Base-by-base conservation (phyloP, 1,284 basidiomycete species). In the Schizophyllum commune region DNA sequence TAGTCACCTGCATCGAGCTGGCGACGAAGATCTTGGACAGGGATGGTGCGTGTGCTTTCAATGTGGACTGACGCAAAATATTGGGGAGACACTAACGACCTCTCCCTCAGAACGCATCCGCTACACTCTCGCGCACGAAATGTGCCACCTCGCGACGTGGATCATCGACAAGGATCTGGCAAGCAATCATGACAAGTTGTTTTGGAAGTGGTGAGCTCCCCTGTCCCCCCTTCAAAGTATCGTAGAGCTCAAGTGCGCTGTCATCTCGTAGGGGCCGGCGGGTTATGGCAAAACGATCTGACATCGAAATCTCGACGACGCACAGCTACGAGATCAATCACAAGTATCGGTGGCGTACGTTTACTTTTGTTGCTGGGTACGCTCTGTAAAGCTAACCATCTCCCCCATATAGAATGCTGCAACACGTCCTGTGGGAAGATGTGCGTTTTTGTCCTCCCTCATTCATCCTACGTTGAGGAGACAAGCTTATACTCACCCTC, bases 101-200 rank as follows among this genome's bases (percentile, higher is more conserved):
- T 58, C 11, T 15, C 32, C 2, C 15, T n/a, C 61, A 92, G 88
- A 89, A 60, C 83, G 90, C 22, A 85, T 94, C 52, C 77, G 84
- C 20, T 85, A 90, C 69, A 94, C 92, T 0, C 74, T 94, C 2
- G 83, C 89, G 32, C 92, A 94, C 67, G 92, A 94, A 72, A 91
- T 94, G 86, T 94, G 92, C 65, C 92, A 94, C 72, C 74, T 94
- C 32, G 91, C 91, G 5, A 85, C 83, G 61, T 94, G 92, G 92
- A 75, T 89, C 33, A 87, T 94, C 59, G 81, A 89, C 68, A 73
- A 79, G 9, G 78, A 84, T 22, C 79, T 84, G 3, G 82, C 83
- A 58, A 88, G 89, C 69, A 79, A 79, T 15, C 91, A 93, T 66
- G 91, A 90, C 13, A 75, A 71, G 15, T 71, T 83, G 9, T 94